Percentiles rank a stretch among this genome's conserved stretches.
Conservation (phyloP, 2,329 filamentous ascomycete species). For the Moelleriella libera region DNA sequence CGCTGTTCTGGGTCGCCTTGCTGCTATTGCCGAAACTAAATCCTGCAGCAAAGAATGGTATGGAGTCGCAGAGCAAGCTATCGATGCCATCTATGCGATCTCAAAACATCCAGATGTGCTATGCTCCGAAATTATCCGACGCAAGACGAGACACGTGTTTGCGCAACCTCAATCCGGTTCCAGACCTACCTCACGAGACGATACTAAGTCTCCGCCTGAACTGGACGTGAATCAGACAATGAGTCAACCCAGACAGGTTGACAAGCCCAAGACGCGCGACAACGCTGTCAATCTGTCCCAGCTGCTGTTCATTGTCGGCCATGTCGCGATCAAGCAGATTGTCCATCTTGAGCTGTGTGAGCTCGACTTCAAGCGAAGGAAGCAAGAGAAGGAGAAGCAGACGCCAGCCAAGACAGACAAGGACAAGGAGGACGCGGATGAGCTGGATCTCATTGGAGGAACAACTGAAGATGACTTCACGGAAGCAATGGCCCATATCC, state of each 20-base stretch:
- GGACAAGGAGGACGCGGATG: conserved; percentile 55
- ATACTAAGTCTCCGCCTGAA: conserved; percentile 19
- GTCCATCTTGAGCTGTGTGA: conserved; percentile 97
- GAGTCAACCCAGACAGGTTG: conserved; percentile 4
- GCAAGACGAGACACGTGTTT: conserved; percentile 77
- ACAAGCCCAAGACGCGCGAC: conserved; percentile 40
- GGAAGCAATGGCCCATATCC: conserved; percentile 71
- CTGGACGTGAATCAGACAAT: conserved; percentile 16
- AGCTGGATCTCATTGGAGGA: conserved; percentile 90
- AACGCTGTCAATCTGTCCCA: conserved; percentile 71
- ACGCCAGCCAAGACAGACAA: conserved; percentile 31
- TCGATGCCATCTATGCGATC: conserved; percentile 86
- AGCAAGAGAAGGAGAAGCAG: conserved; percentile 73
- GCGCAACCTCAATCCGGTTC: conserved; percentile 26
- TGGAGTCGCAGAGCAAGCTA: conserved; percentile 88
- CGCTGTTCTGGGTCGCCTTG: conserved; percentile 67
- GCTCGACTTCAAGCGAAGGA: conserved; percentile 91
- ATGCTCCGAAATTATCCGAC: conserved; percentile 78
- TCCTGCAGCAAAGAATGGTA: conserved; percentile 94
- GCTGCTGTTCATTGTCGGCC: conserved; percentile 85
- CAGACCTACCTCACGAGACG: conserved; percentile 26
- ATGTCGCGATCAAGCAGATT: conserved; percentile 97
- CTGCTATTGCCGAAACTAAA: conserved; percentile 70
- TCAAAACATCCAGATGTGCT: conserved; percentile 89
- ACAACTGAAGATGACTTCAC: conserved; percentile 92